A percentile compares a stretch with the other conserved stretches of the same genome.
Evolutionary conservation across 2,329 filamentous ascomycete species (phyloP).

Genomic region (Xylaria sp.): DNA sequence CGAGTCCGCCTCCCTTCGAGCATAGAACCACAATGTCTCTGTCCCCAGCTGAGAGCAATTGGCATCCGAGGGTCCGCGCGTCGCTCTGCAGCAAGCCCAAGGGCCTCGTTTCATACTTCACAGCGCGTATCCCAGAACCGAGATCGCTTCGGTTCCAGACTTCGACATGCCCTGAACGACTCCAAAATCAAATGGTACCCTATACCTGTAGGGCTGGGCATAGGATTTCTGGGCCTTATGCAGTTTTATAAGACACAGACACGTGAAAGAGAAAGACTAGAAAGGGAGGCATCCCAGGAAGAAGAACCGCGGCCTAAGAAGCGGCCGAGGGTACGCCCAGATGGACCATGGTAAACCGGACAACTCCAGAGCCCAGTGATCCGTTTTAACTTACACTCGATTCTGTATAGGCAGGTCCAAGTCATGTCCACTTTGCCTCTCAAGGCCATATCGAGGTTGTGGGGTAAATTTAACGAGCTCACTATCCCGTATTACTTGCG

Average conservation of each 20-base stretch:
- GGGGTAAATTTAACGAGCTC: slow-evolving; percentile 92
- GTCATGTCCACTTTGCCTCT: slow-evolving; percentile 93
- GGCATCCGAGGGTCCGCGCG: slow-evolving; percentile 40
- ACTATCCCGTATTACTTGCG: slow-evolving; percentile 88
- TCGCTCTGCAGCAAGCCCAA: slow-evolving; percentile 46
- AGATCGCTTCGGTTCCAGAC: slow-evolving; percentile 62
- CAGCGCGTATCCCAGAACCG: slow-evolving; percentile 56
- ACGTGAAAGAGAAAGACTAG: slow-evolving; percentile 64
- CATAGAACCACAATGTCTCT: slow-evolving; percentile 37
- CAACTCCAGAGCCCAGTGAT: slow-evolving; percentile 13
- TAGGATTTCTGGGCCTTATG: slow-evolving; percentile 83
- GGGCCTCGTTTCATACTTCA: slow-evolving; percentile 56
- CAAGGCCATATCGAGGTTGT: slow-evolving; percentile 88
- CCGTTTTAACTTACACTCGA: slow-evolving; percentile 25
- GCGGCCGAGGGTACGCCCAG: slow-evolving; percentile 75
- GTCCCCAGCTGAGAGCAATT: slow-evolving; percentile 39
- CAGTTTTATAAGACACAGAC: slow-evolving; percentile 82
- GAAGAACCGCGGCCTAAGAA: slow-evolving; percentile 60
- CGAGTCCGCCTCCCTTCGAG: slow-evolving; percentile 33
- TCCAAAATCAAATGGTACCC: slow-evolving; percentile 84
- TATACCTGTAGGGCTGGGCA: slow-evolving; percentile 86
- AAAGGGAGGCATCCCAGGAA: slow-evolving; percentile 57
- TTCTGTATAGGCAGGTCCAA: slow-evolving; percentile 76
- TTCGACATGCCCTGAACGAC: slow-evolving; percentile 62
- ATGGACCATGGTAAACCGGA: slow-evolving; percentile 78